A percentile compares a stretch with the other conserved stretches of the same genome.
These are phyloP conservation scores for Diaporthe sp. DNA, from an alignment of 2,329 filamentous ascomycete genomes.

Conservation along the genomic window DNA sequence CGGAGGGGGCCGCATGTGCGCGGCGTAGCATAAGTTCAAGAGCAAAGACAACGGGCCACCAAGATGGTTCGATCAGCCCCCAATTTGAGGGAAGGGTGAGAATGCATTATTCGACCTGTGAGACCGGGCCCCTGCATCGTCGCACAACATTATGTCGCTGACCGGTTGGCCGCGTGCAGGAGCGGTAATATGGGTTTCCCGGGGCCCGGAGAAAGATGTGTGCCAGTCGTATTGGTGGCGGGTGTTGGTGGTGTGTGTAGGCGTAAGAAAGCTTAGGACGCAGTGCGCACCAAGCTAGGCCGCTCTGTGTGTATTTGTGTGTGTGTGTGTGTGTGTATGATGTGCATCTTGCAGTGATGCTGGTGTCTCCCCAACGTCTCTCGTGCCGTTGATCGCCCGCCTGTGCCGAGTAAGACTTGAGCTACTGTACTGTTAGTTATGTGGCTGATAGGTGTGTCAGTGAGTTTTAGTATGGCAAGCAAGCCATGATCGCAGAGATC, in stretches of 20 bases:
- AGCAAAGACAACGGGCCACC: neutral
- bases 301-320: neutral
- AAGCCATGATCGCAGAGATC: neutral
- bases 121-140: neutral
- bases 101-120: neutral
- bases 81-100: neutral
- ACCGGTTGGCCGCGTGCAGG: slow-evolving; percentile 1
- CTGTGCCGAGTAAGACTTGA: neutral
- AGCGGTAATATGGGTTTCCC: neutral
- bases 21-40: neutral
- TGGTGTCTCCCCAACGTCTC: neutral
- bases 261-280: neutral
- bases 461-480: neutral
- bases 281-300: neutral
- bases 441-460: neutral
- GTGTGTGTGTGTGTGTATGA: neutral
- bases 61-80: neutral
- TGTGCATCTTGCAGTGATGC: neutral
- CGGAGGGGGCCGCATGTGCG: neutral
- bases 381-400: slow-evolving; percentile 19
- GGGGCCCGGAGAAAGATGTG: neutral
- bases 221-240: neutral
- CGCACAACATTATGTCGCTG: neutral
- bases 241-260: neutral
- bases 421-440: neutral